Conservation (phyloP, 108 stramenopile species). For the Epipyxis sp. region DNA sequence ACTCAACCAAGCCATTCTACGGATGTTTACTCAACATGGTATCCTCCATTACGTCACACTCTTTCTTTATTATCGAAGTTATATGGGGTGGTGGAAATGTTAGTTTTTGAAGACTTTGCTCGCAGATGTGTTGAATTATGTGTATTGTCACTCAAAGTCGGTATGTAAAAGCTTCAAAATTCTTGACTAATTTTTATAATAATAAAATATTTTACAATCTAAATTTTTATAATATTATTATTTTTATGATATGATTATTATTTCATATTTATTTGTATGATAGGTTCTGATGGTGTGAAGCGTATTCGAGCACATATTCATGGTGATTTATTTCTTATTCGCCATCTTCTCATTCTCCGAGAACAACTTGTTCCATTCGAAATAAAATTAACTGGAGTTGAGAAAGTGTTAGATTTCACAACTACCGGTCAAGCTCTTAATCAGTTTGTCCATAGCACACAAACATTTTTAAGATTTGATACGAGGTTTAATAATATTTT, state of each 20-base stretch:
- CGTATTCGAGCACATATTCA: no score
- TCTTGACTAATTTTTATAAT: not conserved
- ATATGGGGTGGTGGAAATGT: constrained; percentile 81
- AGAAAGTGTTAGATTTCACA: constrained; percentile 80
- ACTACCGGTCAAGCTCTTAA: constrained; percentile 76
- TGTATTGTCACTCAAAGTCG: not conserved
- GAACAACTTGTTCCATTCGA: constrained; percentile 90
- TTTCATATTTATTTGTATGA: constrained; percentile 7
- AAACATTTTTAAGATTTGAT: constrained; percentile 39
- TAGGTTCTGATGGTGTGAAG: not conserved
- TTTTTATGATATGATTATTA: no score
- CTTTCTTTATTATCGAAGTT: constrained; percentile 77
- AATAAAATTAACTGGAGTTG: constrained; percentile 75
- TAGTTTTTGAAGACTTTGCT: constrained; percentile 86
- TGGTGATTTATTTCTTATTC: constrained; percentile 81
- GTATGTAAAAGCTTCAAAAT: not conserved
- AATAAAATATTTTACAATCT: no score
- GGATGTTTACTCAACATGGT: constrained; percentile 60
- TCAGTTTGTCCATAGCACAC: constrained; percentile 71
- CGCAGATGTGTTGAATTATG: constrained; percentile 32
- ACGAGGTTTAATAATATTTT: constrained; percentile 36
- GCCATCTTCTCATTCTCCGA: constrained; percentile 77
- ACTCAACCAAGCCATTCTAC: no score
- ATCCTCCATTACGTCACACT: constrained; percentile 79
- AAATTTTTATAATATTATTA: no score